Base-by-base conservation (phyloP, 768 basidiomycete genomes). In the Paxillus rubicundulus region DNA sequence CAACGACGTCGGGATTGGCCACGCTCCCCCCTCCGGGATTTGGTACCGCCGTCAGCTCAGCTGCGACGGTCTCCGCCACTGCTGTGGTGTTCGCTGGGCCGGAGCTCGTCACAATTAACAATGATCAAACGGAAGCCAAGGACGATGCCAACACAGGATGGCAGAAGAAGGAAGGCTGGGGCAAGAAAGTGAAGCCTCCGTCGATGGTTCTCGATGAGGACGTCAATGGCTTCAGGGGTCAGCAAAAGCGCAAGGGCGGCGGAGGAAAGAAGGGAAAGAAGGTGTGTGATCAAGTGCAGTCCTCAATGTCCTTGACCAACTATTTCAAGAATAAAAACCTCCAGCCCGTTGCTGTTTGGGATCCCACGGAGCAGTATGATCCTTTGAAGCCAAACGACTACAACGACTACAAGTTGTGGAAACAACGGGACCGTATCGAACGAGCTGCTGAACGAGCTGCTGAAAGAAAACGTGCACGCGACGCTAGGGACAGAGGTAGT, bases 191-290 rank as follows among this genome's bases (percentile, higher is more conserved):
- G 64, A 92, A 92, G 61, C 91, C 92, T 14, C 92, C 92, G 3
- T 88, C 88, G 1, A 92, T 94, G 89, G 77, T 92, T 18, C 79
- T 94, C 9, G 91, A 93, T 54, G 92, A 93, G 54, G 89, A 93
- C 55, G 76, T 93, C 56, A 93, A 93, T 52, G 91, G 91, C 1
- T 94, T 87, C 70, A 87, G 82, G 61, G 61, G 77, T 12, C 74
- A 77, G 10, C 82, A 80, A 49, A 82, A 79, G 56, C 76, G 78
- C 55, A 76, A 70, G 14, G 79, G 77, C 3, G 62, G 68, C 5
- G 64, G 68, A 5, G 69, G 70, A 9, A 78, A 74, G 66, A 79
- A 75, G 52, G 73, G 78, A 18, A 89, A 80, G 66, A 90, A 88
- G 78, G 87, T 82, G 55, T 55, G 70, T 58, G 52, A 53, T 42